Evolutionary conservation across 441 rosid species (phyloP).

Genomic region (Gossypium aridum): DNA sequence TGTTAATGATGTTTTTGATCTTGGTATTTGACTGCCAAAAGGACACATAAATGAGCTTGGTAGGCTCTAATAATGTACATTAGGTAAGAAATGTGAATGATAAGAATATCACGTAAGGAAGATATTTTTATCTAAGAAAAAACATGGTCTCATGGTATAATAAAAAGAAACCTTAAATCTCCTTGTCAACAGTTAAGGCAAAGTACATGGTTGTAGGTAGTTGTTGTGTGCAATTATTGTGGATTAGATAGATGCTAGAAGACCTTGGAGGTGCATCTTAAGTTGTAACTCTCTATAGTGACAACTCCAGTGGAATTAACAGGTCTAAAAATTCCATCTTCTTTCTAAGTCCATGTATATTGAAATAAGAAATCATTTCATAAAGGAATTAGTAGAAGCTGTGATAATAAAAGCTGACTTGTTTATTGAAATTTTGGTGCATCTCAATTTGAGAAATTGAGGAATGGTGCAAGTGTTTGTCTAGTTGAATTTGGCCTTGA

Average conservation of each 20-base stretch:
- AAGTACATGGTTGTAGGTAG: neutral
- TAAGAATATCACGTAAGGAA: neutral
- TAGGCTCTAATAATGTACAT: neutral
- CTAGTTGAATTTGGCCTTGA: neutral
- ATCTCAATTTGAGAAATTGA: neutral
- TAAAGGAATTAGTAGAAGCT: neutral
- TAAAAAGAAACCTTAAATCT: neutral
- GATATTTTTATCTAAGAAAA: neutral
- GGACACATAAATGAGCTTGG: too few species aligned
- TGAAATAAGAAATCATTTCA: neutral
- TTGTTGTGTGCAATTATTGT: neutral
- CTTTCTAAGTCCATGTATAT: neutral
- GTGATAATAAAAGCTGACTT: neutral
- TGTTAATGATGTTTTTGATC: neutral
- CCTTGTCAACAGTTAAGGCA: neutral
- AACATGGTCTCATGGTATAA: neutral
- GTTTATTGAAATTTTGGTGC: neutral
- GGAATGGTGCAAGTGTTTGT: neutral
- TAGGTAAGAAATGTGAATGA: neutral
- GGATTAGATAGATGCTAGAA: too few species aligned
- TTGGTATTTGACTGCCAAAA: neutral
- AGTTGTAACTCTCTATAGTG: neutral
- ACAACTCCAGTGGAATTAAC: neutral
- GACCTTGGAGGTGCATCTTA: neutral
- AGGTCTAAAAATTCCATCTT: neutral